These are phyloP conservation scores for Nevesoporus exiguus DNA, from an alignment of 768 basidiomycete genomes.

Conservation along the genomic window DNA sequence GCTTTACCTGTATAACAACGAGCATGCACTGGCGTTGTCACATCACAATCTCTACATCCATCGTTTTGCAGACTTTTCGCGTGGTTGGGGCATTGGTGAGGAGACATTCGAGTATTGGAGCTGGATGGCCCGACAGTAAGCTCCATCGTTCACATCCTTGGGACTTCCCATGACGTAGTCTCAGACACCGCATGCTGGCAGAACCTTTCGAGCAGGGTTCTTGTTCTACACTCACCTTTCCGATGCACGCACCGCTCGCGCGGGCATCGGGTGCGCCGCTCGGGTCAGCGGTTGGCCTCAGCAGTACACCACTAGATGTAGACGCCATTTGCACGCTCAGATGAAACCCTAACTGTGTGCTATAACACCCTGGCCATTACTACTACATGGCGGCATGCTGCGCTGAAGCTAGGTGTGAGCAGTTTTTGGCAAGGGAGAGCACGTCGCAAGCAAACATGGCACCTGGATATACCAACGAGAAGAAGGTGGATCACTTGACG, in stretches of 20 bases:
- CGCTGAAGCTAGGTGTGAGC: constrained; percentile 68
- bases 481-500: constrained; percentile 84
- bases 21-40: constrained; percentile 73
- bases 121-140: constrained; percentile 91
- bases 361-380: constrained; percentile 85
- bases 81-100: constrained; percentile 94
- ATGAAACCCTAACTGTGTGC: constrained; percentile 72
- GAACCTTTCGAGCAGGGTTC: constrained; percentile 87
- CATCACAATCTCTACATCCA: constrained; percentile 85
- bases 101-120: constrained; percentile 98
- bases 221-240: constrained; percentile 57
- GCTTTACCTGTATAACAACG: constrained; percentile 87
- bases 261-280: constrained; percentile 24
- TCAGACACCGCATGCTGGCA: constrained; percentile 82
- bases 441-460: constrained; percentile 38
- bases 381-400: constrained; percentile 90
- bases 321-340: constrained; percentile 63
- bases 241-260: constrained; percentile 48
- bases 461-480: constrained; percentile 85
- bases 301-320: constrained; percentile 39
- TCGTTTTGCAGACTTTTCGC: constrained; percentile 80
- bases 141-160: constrained; percentile 6
- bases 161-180: background rate
- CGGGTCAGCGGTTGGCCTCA: constrained; percentile 6
- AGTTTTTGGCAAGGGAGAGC: constrained; percentile 57